A percentile compares a stretch with the other conserved stretches of the same genome.
Conservation (phyloP, 2,329 filamentous ascomycete species). For the Ascochyta clinopodiicola region DNA sequence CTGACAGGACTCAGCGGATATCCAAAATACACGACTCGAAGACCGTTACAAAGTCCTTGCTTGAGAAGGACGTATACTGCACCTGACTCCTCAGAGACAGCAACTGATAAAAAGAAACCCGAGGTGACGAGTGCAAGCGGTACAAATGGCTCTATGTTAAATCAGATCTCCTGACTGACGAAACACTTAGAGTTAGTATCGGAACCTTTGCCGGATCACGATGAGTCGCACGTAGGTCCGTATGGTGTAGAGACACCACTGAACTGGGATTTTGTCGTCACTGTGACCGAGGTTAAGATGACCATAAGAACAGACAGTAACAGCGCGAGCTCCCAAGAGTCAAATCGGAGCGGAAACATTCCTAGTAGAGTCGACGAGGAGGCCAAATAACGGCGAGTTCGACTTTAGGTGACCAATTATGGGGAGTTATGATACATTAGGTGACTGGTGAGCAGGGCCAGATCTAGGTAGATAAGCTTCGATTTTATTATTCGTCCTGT, state of each 20-base stretch:
- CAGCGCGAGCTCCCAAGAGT: background rate
- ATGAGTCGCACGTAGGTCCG: slow-evolving; percentile 18
- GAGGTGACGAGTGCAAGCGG: background rate
- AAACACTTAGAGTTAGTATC: background rate
- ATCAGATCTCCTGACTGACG: background rate
- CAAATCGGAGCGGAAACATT: too few species aligned
- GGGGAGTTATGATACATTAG: too few species aligned
- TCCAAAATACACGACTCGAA: background rate
- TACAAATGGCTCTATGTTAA: background rate
- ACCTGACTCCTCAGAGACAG: background rate
- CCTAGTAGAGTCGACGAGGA: too few species aligned
- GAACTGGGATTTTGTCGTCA: slow-evolving; percentile 10
- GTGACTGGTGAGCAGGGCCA: too few species aligned
- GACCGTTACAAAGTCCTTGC: background rate
- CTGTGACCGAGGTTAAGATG: background rate
- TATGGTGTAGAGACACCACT: slow-evolving; percentile 21
- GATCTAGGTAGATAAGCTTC: too few species aligned
- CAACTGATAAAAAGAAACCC: background rate
- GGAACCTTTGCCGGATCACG: slow-evolving; percentile 11
- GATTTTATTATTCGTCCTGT: too few species aligned
- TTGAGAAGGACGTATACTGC: background rate
- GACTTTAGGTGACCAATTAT: too few species aligned
- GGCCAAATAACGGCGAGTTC: too few species aligned
- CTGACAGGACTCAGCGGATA: background rate
- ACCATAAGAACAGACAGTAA: background rate